Conservation (phyloP, 352 stramenopile species). For the Phytophthora meadii region DNA sequence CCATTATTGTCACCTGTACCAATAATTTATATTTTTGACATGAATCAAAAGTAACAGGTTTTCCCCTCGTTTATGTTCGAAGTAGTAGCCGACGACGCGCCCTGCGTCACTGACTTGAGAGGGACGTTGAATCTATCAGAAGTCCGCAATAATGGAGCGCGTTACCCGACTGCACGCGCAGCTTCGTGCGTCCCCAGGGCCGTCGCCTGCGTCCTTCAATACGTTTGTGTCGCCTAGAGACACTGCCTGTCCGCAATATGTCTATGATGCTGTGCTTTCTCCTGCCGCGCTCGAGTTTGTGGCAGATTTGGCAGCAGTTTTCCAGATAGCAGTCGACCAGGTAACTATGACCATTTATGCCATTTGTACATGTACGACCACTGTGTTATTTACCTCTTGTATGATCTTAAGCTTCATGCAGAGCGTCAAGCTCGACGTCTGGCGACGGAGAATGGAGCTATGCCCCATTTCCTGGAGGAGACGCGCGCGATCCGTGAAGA, state of each 20-base stretch:
- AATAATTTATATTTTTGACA: no score
- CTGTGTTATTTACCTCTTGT: not conserved
- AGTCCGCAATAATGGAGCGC: conserved; percentile 42
- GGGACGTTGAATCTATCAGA: not conserved
- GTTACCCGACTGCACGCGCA: conserved; percentile 49
- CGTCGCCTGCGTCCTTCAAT: conserved; percentile 4
- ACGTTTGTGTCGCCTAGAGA: conserved; percentile 44
- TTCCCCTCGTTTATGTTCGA: no score
- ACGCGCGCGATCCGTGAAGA: conserved; percentile 77
- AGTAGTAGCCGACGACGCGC: no score
- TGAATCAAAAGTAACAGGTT: no score
- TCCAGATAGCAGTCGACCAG: conserved; percentile 63
- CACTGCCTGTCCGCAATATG: conserved; percentile 19
- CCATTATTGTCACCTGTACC: not conserved
- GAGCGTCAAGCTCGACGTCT: conserved; percentile 58
- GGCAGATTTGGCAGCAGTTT: conserved; percentile 76
- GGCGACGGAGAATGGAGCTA: conserved; percentile 59
- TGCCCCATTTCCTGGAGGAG: conserved; percentile 86
- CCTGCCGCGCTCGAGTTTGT: conserved; percentile 90
- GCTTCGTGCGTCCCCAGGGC: conserved; percentile 18
- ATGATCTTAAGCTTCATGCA: conserved; percentile 56
- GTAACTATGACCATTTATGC: conserved; percentile 16
- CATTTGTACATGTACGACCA: no score
- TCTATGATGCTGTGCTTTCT: conserved; percentile 83
- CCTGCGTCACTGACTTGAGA: not conserved